A percentile compares a stretch with the other conserved stretches of the same genome.
Evolutionary conservation across 148 eudicot species (phyloP).

Genomic region (Heliamphora exappendiculata): DNA sequence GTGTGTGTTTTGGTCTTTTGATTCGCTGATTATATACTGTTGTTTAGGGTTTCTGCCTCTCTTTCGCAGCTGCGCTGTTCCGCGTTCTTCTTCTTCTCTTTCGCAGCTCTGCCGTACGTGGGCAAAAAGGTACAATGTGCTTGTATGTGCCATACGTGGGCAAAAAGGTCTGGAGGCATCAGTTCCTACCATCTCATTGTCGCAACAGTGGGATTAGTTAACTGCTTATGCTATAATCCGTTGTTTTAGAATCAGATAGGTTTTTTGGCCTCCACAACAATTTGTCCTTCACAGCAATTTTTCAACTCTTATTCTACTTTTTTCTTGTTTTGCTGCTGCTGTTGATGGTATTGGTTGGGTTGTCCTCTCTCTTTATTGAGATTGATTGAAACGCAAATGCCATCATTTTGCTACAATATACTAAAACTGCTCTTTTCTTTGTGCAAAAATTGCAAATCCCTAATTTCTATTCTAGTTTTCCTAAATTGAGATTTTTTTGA

Average conservation of each 20-base stretch:
- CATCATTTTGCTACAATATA: background rate
- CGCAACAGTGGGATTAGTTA: conserved; percentile 67
- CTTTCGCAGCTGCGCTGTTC: too few relatives aligned
- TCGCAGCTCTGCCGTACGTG: conserved; percentile 70
- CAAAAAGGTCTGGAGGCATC: conserved; percentile 69
- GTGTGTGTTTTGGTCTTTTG: too few relatives aligned
- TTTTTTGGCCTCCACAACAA: background rate
- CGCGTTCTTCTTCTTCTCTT: too few relatives aligned
- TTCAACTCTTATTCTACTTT: background rate
- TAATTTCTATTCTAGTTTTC: background rate
- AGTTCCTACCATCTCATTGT: conserved; percentile 43
- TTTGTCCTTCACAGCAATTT: background rate
- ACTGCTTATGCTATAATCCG: background rate
- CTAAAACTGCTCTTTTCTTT: background rate
- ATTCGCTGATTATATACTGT: too few relatives aligned
- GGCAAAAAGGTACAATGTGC: conserved; percentile 62
- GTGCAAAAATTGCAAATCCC: background rate
- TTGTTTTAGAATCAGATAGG: conserved; percentile 21
- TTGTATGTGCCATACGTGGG: conserved; percentile 58
- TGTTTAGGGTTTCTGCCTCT: too few relatives aligned
- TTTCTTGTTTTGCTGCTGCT: background rate
- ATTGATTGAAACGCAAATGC: background rate
- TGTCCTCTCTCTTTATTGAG: background rate
- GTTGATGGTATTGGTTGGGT: background rate
- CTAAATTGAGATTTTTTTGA: too few relatives aligned